Evolutionary conservation across 441 rosid species (phyloP).

Genomic region (Populus hybrid): DNA sequence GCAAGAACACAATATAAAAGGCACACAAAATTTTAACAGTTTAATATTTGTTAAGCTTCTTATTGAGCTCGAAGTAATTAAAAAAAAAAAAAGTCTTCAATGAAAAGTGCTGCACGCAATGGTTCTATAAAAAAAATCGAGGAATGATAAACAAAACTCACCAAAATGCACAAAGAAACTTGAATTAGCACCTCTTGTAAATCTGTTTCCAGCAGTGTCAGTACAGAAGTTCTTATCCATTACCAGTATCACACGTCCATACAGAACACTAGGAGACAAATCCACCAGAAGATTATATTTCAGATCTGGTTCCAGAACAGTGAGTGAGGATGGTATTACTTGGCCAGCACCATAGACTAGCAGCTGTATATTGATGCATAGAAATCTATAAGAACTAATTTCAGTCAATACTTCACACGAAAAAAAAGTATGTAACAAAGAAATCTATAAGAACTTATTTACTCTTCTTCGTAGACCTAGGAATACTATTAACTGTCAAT

Average conservation of each 20-base stretch:
- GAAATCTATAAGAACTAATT: neutral
- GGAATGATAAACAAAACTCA: constrained; percentile 32
- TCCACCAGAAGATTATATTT: constrained; percentile 67
- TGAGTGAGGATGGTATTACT: constrained; percentile 39
- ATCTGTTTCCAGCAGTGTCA: constrained; percentile 72
- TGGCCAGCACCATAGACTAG: constrained; percentile 44
- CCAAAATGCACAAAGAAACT: constrained; percentile 73
- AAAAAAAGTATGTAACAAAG: neutral
- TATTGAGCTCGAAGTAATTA: neutral
- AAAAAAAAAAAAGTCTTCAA: neutral
- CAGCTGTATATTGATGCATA: neutral
- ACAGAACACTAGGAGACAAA: constrained; percentile 44
- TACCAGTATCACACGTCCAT: constrained; percentile 67
- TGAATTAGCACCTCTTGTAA: constrained; percentile 62
- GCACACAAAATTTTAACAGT: neutral
- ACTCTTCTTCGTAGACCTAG: neutral
- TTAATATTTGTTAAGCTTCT: neutral
- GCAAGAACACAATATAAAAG: neutral
- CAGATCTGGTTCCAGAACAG: constrained; percentile 35
- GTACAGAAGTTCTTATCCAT: constrained; percentile 73
- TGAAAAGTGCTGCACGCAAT: neutral
- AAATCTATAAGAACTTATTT: too few relatives aligned
- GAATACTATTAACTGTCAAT: neutral
- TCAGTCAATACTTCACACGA: neutral
- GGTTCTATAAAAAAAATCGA: neutral